Evolutionary conservation across 1,139 yeast genomes (phyloP), one percentile per base, ranked within the genome.

Genomic region (Saccharomyces hybrid): DNA sequence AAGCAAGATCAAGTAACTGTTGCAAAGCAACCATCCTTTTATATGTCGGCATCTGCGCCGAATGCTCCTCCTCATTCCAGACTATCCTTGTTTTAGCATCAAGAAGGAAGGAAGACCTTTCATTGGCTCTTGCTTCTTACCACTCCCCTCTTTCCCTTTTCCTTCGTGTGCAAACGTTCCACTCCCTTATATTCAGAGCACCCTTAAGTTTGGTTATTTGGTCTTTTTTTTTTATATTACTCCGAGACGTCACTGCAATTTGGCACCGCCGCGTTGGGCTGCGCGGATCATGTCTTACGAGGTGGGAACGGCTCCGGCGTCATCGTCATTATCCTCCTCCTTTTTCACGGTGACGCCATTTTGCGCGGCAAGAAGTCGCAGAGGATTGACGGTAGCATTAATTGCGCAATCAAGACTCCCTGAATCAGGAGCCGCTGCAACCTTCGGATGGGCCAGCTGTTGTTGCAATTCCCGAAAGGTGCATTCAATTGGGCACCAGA

Each of bases 401-500:
- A 48, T 47, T 26, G n/a, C 31, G 14, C n/a, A 32, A 32, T 13
- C n/a, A 16, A 19, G n/a, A 19, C 44, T 38, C 44, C 44, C 44
- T 38, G 44, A 38, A 38, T 19, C 25, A 19, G 44, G n/a, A 9
- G 44, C 13, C 2, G 44, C 25, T 3, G 44, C 44, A 9, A 23
- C 44, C n/a, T 11, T 38, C 16, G 14, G 38, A 19, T 38, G 25
- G 26, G 44, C 44, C n/a, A 16, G 44, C 25, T 38, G 44, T 11
- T 38, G 44, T 19, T 38, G 44, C 44, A 64, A 46, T 49, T 64
- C 69, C 47, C 58, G 60, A 14, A 60, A 42, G 14, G 68, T 61
- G 49, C 63, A 60, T 44, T 64, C 68, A 6, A 62, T 50, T 7
- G 68, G 66, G 28, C 59, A 54, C 67, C 67, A 65, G 8, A 55